phyloP scores from a whole-genome alignment of 257 asterid genomes.

The Thymus mandschuricus region DNA sequence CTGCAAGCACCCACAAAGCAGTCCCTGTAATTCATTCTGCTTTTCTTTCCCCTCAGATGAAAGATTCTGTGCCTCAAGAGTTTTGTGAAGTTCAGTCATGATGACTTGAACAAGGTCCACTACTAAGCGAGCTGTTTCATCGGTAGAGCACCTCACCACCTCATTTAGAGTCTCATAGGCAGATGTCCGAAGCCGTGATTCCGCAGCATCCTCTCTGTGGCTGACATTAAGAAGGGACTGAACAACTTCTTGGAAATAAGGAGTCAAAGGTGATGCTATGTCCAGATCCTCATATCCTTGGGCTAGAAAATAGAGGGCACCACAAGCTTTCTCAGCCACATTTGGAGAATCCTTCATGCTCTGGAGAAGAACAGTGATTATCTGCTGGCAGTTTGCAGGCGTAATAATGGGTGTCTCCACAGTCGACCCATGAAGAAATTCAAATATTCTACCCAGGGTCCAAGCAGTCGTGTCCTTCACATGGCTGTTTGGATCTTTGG shows the following conservation, averaged over 20 bases:
- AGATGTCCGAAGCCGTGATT: slow-evolving; percentile 74
- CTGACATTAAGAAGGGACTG: slow-evolving; percentile 69
- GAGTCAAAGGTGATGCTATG: slow-evolving; percentile 67
- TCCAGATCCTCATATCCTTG: slow-evolving; percentile 79
- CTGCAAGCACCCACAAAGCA: slow-evolving; percentile 82
- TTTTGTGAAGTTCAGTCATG: slow-evolving; percentile 79
- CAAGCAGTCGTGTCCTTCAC: slow-evolving; percentile 71
- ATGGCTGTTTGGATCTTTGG: slow-evolving; percentile 59
- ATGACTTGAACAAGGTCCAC: slow-evolving; percentile 76
- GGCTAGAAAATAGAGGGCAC: slow-evolving; percentile 79
- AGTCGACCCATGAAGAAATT: slow-evolving; percentile 68
- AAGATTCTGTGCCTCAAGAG: slow-evolving; percentile 71
- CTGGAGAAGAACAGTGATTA: slow-evolving; percentile 74
- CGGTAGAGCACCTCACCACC: slow-evolving; percentile 79
- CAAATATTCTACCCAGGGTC: slow-evolving; percentile 63
- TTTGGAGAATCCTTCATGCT: slow-evolving; percentile 87
- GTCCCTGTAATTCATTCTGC: slow-evolving; percentile 81
- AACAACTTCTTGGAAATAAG: slow-evolving; percentile 81
- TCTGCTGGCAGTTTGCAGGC: slow-evolving; percentile 70
- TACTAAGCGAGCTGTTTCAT: slow-evolving; percentile 74
- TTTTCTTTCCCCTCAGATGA: slow-evolving; percentile 81
- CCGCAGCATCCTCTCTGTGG: slow-evolving; percentile 85
- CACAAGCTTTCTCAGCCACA: slow-evolving; percentile 87
- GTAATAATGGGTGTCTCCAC: slow-evolving; percentile 68
- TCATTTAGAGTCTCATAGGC: slow-evolving; percentile 89